Percentiles rank a stretch among this genome's conserved stretches.
Conservation (phyloP, 164 flowering plant species). For the Tetracentron sinense region DNA sequence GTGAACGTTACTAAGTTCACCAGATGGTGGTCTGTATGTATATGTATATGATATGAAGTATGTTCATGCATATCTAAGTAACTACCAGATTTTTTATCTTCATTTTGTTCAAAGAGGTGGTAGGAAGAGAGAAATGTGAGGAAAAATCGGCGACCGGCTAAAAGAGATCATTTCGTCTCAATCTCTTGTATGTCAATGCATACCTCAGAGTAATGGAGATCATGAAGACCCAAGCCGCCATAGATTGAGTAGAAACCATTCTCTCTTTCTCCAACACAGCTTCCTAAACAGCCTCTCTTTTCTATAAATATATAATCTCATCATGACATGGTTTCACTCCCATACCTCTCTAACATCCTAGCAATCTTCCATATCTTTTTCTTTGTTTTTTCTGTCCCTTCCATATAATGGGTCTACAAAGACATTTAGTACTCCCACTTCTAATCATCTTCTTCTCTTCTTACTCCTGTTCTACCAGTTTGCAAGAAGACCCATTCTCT, state of each 20-base stretch:
- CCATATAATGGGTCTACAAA: conserved; percentile 18
- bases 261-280: not conserved
- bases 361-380: conserved; percentile 1
- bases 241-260: conserved; percentile 11
- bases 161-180: conserved; percentile 3
- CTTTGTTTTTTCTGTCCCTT: conserved; percentile 3
- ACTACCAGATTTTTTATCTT: too few relatives aligned
- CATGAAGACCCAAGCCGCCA: conserved; percentile 6
- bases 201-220: conserved; percentile 16
- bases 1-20: too few relatives aligned
- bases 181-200: conserved; percentile 27
- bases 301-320: conserved; percentile 27
- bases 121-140: not conserved
- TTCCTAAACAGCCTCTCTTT: not conserved
- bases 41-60: too few relatives aligned
- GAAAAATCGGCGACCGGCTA: conserved; percentile 3
- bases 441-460: conserved; percentile 10
- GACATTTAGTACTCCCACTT: conserved; percentile 12
- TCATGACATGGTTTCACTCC: conserved; percentile 17
- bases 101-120: not conserved
- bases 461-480: conserved; percentile 16
- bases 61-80: not conserved
- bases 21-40: too few relatives aligned
- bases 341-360: conserved; percentile 16
- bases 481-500: conserved; percentile 19